Evolutionary conservation across 1,284 basidiomycete species (phyloP).

Genomic region (Pterula multifida): DNA sequence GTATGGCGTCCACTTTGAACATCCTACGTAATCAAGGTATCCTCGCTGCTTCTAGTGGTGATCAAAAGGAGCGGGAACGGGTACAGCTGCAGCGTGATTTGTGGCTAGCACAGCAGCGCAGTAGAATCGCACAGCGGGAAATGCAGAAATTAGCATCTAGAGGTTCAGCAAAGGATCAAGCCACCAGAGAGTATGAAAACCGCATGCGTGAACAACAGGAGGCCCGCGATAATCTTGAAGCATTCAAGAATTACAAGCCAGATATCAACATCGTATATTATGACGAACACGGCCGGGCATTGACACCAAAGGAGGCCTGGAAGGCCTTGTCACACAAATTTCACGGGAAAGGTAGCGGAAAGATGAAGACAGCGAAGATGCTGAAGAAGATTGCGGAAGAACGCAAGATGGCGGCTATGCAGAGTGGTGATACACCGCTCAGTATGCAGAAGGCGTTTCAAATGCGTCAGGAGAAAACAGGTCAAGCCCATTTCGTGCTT

Average conservation of each 20-base stretch:
- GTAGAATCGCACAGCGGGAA: constrained; percentile 67
- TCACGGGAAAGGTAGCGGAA: constrained; percentile 90
- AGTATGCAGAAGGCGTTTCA: constrained; percentile 90
- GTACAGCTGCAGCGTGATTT: constrained; percentile 78
- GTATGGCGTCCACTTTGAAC: constrained; percentile 82
- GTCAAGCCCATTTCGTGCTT: constrained; percentile 88
- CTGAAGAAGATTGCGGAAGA: constrained; percentile 92
- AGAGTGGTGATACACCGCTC: constrained; percentile 82
- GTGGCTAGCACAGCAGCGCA: constrained; percentile 84
- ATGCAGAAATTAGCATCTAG: constrained; percentile 64
- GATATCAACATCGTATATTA: constrained; percentile 95
- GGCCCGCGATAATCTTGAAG: constrained; percentile 70
- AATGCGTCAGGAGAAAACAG: constrained; percentile 80
- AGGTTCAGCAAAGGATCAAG: constrained; percentile 84
- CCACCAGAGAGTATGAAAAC: constrained; percentile 91
- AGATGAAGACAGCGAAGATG: constrained; percentile 90
- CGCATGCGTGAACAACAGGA: constrained; percentile 85
- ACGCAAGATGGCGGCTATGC: constrained; percentile 84
- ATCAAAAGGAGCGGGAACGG: constrained; percentile 70
- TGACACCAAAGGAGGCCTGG: constrained; percentile 95
- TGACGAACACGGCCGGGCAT: constrained; percentile 86
- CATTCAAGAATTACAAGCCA: constrained; percentile 92
- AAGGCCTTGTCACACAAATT: constrained; percentile 91
- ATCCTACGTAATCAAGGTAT: constrained; percentile 91
- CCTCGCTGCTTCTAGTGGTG: constrained; percentile 51